Evolutionary conservation across 495 filamentous ascomycete species (phyloP).

Genomic region (Talaromyces wortmannii): DNA sequence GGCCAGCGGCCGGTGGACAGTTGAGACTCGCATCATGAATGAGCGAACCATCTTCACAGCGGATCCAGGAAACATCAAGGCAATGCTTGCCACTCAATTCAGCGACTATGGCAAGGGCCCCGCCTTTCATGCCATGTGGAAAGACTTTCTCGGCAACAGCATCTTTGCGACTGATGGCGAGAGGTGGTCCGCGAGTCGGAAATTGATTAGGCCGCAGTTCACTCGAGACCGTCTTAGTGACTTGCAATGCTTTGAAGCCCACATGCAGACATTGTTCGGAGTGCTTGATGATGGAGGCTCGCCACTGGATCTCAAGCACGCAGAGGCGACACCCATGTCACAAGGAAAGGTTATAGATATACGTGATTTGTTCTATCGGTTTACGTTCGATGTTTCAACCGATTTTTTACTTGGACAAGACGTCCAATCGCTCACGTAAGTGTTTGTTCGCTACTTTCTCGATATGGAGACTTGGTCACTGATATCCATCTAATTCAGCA

Average conservation of each 20-base stretch:
- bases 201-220: conserved; percentile 18
- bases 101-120: conserved; percentile 33
- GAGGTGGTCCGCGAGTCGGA: conserved; percentile 18
- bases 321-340: not conserved
- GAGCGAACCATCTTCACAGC: conserved; percentile 22
- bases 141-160: conserved; percentile 19
- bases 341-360: conserved; percentile 37
- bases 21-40: no score
- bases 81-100: conserved; percentile 64
- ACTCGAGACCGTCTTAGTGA: not conserved
- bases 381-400: conserved; percentile 53
- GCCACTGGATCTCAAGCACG: not conserved
- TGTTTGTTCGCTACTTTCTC: no score
- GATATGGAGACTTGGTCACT: no score
- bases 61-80: conserved; percentile 68
- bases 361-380: conserved; percentile 45
- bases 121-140: conserved; percentile 6
- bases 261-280: not conserved
- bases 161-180: conserved; percentile 32
- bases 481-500: no score
- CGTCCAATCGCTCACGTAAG: conserved; percentile 19
- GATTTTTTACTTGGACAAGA: conserved; percentile 51
- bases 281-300: not conserved
- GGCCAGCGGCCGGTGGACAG: no score
- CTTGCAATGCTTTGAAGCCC: not conserved